Evolutionary conservation across 345 rosid genomes (phyloP).

Genomic region (Turnera subulata): DNA sequence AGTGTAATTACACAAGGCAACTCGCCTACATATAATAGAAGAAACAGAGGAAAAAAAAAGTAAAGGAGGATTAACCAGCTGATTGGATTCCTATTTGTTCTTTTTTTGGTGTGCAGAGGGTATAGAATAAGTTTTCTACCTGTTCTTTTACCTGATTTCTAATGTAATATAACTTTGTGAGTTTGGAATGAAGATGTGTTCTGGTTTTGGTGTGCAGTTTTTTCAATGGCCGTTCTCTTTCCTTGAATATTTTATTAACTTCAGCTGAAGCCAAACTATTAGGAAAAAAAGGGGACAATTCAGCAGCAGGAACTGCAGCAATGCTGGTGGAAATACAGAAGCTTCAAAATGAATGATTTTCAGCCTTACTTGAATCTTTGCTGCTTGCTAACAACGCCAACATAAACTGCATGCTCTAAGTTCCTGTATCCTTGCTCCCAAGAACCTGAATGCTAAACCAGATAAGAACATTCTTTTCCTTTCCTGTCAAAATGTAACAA

Average conservation of each 20-base stretch:
- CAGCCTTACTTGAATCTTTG: not conserved
- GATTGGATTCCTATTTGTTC: slow-evolving; percentile 34
- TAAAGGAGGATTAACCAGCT: slow-evolving; percentile 51
- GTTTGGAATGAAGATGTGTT: slow-evolving; percentile 46
- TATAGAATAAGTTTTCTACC: slow-evolving; percentile 43
- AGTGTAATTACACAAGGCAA: slow-evolving; percentile 63
- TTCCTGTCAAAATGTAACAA: not conserved
- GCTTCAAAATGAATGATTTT: slow-evolving; percentile 5
- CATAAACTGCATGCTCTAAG: not conserved
- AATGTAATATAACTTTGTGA: slow-evolving; percentile 42
- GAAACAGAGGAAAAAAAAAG: slow-evolving; percentile 11
- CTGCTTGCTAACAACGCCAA: not conserved
- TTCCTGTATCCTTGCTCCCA: not conserved
- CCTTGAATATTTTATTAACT: slow-evolving; percentile 6
- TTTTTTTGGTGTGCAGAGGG: slow-evolving; percentile 44
- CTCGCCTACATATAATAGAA: slow-evolving; percentile 44
- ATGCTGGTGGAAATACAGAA: not conserved
- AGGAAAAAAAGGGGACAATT: not conserved
- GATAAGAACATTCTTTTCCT: not conserved
- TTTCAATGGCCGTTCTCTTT: not conserved
- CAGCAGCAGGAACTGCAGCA: slow-evolving; percentile 15
- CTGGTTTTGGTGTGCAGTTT: slow-evolving; percentile 51
- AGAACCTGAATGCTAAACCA: not conserved
- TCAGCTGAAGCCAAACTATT: not conserved
- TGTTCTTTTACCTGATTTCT: slow-evolving; percentile 30